Evolutionary conservation across 78 protist species (phyloP).

Genomic region (Salpingoeca rosetta): DNA sequence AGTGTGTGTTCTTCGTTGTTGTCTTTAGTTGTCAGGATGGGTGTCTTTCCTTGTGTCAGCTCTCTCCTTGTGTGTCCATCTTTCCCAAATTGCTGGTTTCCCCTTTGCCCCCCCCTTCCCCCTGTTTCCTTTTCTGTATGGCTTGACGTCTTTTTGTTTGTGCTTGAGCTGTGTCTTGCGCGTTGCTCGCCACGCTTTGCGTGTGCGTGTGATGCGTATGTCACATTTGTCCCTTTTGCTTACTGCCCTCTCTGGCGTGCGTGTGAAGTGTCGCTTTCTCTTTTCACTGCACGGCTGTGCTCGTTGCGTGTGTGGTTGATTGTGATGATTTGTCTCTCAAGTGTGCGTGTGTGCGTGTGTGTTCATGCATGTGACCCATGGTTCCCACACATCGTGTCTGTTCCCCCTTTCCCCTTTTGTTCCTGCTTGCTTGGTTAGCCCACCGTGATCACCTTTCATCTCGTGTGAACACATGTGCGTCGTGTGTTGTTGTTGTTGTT

Average conservation of each 20-base stretch:
- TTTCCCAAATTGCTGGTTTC: not conserved
- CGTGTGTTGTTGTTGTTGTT: not conserved
- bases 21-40: not conserved
- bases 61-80: not conserved
- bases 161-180: not conserved
- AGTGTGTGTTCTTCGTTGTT: not conserved
- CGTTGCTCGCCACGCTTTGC: not conserved
- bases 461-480: not conserved
- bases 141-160: not conserved
- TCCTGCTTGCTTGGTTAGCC: not conserved
- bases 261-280: not conserved
- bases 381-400: not conserved
- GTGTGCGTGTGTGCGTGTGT: not conserved
- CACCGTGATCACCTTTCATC: not conserved
- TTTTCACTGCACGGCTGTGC: not conserved
- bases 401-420: not conserved
- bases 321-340: not conserved
- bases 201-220: not conserved
- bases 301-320: not conserved
- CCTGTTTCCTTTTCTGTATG: not conserved
- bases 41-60: not conserved
- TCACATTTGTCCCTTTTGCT: not conserved
- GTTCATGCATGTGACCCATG: not conserved
- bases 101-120: too few relatives aligned
- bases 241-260: too few relatives aligned